Evolutionary conservation across 108 stramenopile species (phyloP).

Genomic region (Fragilariopsis cylindrus): DNA sequence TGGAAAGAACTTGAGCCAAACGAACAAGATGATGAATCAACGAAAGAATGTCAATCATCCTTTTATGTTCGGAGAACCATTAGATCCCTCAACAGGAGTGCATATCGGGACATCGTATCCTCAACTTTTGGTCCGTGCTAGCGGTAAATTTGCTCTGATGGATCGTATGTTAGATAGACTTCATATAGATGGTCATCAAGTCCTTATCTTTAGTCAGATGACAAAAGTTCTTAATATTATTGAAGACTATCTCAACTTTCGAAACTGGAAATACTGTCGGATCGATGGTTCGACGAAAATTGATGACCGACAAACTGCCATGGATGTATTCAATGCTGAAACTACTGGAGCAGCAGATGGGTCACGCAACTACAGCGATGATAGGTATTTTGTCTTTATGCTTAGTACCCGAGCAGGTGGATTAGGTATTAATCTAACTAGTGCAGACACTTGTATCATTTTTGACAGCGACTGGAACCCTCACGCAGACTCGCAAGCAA

Average conservation of each 20-base stretch:
- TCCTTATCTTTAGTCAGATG: slow-evolving; percentile 99
- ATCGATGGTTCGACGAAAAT: slow-evolving; percentile 97
- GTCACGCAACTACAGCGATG: slow-evolving; percentile 62
- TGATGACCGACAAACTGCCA: slow-evolving; percentile 92
- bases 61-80: slow-evolving; percentile 95
- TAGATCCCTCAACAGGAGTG: slow-evolving; percentile 74
- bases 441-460: slow-evolving; percentile 95
- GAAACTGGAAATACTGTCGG: slow-evolving; percentile 88
- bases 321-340: slow-evolving; percentile 93
- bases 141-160: slow-evolving; percentile 96
- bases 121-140: slow-evolving; percentile 84
- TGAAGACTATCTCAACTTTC: slow-evolving; percentile 90
- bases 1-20: slow-evolving; percentile 80
- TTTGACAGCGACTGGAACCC: slow-evolving; percentile 99
- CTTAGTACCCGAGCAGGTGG: slow-evolving; percentile 97
- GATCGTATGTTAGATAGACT: slow-evolving; percentile 95
- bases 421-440: slow-evolving; percentile 91
- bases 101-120: slow-evolving; percentile 90
- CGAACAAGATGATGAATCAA: slow-evolving; percentile 94
- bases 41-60: slow-evolving; percentile 97
- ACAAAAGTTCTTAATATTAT: slow-evolving; percentile 92
- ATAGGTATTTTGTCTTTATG: slow-evolving; percentile 90
- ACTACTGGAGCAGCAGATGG: slow-evolving; percentile 70
- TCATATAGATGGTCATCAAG: slow-evolving; percentile 92
- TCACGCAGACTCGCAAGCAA: slow-evolving; percentile 80